Evolutionary conservation across 768 basidiomycete species (phyloP), one percentile per base, ranked within the genome.

Genomic region (Russula earlei): DNA sequence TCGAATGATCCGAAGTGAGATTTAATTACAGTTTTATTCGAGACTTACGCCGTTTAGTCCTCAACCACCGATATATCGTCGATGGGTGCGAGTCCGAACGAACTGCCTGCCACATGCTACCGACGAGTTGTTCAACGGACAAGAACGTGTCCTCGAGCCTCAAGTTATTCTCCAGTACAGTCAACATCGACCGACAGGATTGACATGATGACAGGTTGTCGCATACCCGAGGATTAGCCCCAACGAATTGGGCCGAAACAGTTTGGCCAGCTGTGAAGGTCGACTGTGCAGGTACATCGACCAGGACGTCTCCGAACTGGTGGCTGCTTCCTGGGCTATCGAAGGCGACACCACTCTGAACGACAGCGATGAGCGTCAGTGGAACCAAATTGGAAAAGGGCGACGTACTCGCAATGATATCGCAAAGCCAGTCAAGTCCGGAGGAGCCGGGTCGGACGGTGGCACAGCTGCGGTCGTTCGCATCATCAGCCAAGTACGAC

Each of bases 41-140:
- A 10, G 49, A 71, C 77, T 60, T 63, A 82, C 78, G 1, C 72
- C 73, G 68, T 68, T 83, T 12, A n/a, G 74, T 79, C 67, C 84
- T 74, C 22, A 63, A 67, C 87, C 87, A 89, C 55, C 74, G 72
- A 63, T 78, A 87, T 19, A 73, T 75, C 1, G 87, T 88, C 4
- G 84, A 87, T 29, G 85, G 85, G 67, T 89, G 87, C 19, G 87
- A 88, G 68, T 91, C 88, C 14, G 84, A 81, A 49, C 81, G 75
- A 33, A 84, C 78, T 0, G 75, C 65, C 56, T 57, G 70, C 86
- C 85, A 90, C 50, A 70, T 66, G 22, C 62, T 62, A 27, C 72
- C 74, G 15, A 74, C 68, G 33, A 75, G 67, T 49, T 72, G 76
- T 56, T 89, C 84, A 38, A 90, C 77, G 1, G 75, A 79, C 42